Conservation (phyloP, 805 yeast species). For the Cyberlindnera maclurae region DNA sequence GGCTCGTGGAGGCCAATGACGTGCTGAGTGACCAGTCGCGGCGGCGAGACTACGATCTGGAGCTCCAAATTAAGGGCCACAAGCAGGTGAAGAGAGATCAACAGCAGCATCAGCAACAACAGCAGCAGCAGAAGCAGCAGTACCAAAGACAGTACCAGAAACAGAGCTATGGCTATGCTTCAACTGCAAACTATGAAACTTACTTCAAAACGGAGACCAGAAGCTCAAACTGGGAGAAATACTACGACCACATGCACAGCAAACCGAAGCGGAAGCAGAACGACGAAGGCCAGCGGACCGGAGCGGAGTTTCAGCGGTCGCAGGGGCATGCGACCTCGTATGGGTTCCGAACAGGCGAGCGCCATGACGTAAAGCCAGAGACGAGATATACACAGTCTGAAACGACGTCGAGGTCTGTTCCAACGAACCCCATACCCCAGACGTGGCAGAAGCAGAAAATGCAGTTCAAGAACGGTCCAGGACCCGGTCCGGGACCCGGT, state of each 20-base stretch:
- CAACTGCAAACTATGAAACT: background rate
- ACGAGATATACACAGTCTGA: background rate
- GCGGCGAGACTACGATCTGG: constrained; percentile 25
- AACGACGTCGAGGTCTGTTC: background rate
- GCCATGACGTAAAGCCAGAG: background rate
- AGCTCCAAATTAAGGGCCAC: constrained; percentile 1
- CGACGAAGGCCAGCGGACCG: constrained; percentile 1
- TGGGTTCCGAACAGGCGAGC: background rate
- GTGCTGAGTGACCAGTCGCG: constrained; percentile 22
- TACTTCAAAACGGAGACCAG: background rate
- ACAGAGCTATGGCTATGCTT: background rate
- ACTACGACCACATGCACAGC: background rate
- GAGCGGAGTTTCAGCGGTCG: constrained; percentile 1
- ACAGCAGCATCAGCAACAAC: background rate
- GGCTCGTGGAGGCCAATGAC: constrained; percentile 27
- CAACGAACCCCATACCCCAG: constrained; percentile 1
- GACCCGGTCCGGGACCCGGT: background rate
- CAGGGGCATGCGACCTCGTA: background rate
- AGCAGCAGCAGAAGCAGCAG: background rate
- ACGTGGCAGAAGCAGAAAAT: constrained; percentile 9
- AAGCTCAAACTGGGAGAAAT: background rate
- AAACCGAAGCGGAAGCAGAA: constrained; percentile 2
- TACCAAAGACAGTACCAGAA: background rate
- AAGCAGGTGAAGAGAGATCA: too few species aligned
- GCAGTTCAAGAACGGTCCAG: constrained; percentile 1